phyloP scores from a whole-genome alignment of 768 basidiomycete species.

The Pseudohyphozyma bogoriensis region DNA sequence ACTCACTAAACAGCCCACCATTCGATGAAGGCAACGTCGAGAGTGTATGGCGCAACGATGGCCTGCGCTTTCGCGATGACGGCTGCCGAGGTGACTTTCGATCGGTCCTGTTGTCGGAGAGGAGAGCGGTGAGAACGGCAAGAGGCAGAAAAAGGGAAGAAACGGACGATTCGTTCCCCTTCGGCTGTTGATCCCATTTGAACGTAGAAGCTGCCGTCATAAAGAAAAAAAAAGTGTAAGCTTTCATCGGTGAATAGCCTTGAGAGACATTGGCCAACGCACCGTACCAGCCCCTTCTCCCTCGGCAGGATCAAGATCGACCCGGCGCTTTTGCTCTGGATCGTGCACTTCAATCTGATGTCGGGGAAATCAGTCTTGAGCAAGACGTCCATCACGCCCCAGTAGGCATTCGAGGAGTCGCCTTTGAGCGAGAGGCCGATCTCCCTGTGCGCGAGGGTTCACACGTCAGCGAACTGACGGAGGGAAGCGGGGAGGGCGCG shows the following conservation, averaged over 20 bases:
- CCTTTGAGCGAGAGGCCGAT: conserved; percentile 22
- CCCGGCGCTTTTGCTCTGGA: conserved; percentile 13
- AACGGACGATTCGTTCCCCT: conserved; percentile 9
- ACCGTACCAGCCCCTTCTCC: conserved; percentile 14
- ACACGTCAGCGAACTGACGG: not conserved
- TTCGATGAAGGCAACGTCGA: conserved; percentile 29
- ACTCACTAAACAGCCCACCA: conserved; percentile 29
- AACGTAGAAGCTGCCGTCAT: conserved; percentile 31
- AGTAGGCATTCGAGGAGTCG: conserved; percentile 20
- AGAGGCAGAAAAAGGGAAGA: not conserved
- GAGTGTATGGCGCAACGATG: conserved; percentile 27
- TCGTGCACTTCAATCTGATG: conserved; percentile 19
- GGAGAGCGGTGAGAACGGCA: not conserved
- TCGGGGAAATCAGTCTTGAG: conserved; percentile 44
- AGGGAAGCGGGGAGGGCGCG: no score
- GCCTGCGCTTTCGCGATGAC: conserved; percentile 23
- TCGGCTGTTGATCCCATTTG: conserved; percentile 9
- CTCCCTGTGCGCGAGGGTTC: not conserved
- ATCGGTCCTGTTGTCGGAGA: not conserved
- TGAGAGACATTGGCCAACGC: not conserved
- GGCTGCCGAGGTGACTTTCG: conserved; percentile 19
- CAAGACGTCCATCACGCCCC: conserved; percentile 24
- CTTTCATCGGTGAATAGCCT: no score
- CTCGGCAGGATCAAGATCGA: conserved; percentile 19
- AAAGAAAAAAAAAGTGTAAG: not conserved